These are phyloP conservation scores for Plectosphaerella cucumerina DNA, from an alignment of 2,329 filamentous ascomycete species.

Conservation along the genomic window DNA sequence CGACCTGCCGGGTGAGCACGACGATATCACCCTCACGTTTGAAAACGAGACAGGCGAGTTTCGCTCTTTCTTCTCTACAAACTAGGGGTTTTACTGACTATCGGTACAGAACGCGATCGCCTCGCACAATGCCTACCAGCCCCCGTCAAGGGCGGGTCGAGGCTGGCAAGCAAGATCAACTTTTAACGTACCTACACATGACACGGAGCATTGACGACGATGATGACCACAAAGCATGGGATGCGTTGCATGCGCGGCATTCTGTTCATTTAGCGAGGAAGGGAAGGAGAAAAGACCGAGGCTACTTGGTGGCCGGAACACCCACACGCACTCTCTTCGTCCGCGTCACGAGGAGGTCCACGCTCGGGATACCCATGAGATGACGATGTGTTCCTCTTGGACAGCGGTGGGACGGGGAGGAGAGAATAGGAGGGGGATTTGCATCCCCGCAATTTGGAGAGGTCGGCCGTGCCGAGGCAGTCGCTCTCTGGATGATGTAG, in stretches of 20 bases:
- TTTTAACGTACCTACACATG: background rate
- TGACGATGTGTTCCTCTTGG: too few species aligned
- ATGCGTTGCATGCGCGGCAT: background rate
- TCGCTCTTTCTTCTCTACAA: background rate
- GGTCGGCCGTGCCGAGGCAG: too few species aligned
- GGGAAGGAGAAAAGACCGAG: background rate
- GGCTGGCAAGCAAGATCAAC: conserved; percentile 23
- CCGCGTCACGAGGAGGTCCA: too few species aligned
- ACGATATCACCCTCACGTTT: conserved; percentile 84
- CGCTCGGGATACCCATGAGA: too few species aligned
- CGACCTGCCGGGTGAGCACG: conserved; percentile 87
- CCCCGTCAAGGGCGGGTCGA: conserved; percentile 45
- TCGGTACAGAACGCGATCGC: conserved; percentile 46
- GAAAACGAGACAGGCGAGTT: conserved; percentile 70
- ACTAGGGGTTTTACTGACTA: background rate
- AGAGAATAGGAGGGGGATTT: too few species aligned
- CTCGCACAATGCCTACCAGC: conserved; percentile 51
- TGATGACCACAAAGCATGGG: background rate
- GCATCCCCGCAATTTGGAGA: too few species aligned
- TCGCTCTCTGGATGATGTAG: too few species aligned
- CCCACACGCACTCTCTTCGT: too few species aligned
- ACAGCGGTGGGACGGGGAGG: too few species aligned
- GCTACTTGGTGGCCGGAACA: too few species aligned
- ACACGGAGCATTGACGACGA: background rate
- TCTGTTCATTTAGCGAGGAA: background rate